Evolutionary conservation across 805 yeast genomes (phyloP).

Genomic region (Tetrapisispora pingtungensis): DNA sequence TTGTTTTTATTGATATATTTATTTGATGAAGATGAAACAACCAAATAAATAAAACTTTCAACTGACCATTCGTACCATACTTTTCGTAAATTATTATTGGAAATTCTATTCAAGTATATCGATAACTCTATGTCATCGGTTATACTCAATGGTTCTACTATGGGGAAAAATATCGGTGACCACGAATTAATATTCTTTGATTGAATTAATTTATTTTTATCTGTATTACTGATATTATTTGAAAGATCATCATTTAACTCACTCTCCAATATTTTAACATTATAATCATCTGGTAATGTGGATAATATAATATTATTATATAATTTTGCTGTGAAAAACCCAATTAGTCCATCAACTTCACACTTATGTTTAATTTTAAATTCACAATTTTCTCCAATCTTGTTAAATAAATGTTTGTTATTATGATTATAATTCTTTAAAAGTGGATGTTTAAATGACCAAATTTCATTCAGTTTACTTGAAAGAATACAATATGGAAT

Average conservation of each 20-base stretch:
- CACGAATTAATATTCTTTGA: slow-evolving; percentile 47
- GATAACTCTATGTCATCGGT: slow-evolving; percentile 48
- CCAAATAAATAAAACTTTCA: slow-evolving; percentile 40
- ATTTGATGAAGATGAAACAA: slow-evolving; percentile 14
- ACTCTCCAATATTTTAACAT: slow-evolving; percentile 2
- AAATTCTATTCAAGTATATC: slow-evolving; percentile 40
- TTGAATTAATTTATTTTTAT: slow-evolving; percentile 10
- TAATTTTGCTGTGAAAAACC: slow-evolving; percentile 63
- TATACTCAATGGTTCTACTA: slow-evolving; percentile 42
- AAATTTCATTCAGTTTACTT: slow-evolving; percentile 39
- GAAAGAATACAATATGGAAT: slow-evolving; percentile 37
- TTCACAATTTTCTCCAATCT: slow-evolving; percentile 8
- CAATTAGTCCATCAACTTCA: slow-evolving; percentile 62
- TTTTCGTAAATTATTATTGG: slow-evolving; percentile 24
- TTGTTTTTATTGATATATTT: neutral
- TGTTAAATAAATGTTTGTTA: slow-evolving; percentile 20
- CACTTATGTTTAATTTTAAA: slow-evolving; percentile 42
- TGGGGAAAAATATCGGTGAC: slow-evolving; percentile 61
- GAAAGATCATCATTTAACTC: neutral
- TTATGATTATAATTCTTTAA: slow-evolving; percentile 5
- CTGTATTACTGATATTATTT: neutral
- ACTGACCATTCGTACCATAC: slow-evolving; percentile 65
- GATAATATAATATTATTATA: slow-evolving; percentile 41
- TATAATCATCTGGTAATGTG: slow-evolving; percentile 20
- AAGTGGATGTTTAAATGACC: slow-evolving; percentile 54